Evolutionary conservation across 2,329 filamentous ascomycete species (phyloP), one percentile per base, ranked within the genome.

Genomic region (Penicillium nordicum): DNA sequence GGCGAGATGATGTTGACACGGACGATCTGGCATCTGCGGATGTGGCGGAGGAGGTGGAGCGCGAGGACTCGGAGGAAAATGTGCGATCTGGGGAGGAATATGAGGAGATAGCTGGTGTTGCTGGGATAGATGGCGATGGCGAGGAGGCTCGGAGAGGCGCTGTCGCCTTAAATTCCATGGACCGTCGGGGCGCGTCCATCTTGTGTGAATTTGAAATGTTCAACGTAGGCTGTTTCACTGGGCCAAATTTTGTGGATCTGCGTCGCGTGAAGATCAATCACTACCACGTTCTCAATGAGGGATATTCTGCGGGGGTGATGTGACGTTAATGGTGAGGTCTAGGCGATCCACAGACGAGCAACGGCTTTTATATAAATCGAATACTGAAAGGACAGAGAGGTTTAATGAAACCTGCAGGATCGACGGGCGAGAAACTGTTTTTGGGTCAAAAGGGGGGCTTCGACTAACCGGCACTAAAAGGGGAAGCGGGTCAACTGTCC

Each of bases 1-100:
- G 82, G 58, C 85, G 76, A 12, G 75, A 73, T 12, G 74, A 73
- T 36, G 70, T 69, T 38, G 76, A 77, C 21, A 76, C 66, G 5
- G 76, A 75, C 1, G 76, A 78, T 55, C 72, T 69, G 41, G 74
- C 76, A 66, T 74, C 72, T 44, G 69, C 68, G 37, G 76, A 78
- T 52, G 70, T 73, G 58, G 73, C 73, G 29, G 78, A 79, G 36
- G 74, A 76, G 21, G 74, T 74, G 18, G 78, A 80, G 40, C 73
- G 68, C 34, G 76, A 78, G 14, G 77, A 79, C 27, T 76, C 67
- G 55, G 75, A 76, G 34, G 77, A 79, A 60, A 78, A 77, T 30
- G 76, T 78, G 53, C 76, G 74, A 54, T 72, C 74, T 32, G 75
- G 74, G 8, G 75, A 77, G 14, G 74, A 74, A 57, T 73, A 76